Percentiles rank a stretch among this genome's conserved stretches.
Evolutionary conservation across 129 eudicot genomes (phyloP).

Genomic region (Escallonia rubra): DNA sequence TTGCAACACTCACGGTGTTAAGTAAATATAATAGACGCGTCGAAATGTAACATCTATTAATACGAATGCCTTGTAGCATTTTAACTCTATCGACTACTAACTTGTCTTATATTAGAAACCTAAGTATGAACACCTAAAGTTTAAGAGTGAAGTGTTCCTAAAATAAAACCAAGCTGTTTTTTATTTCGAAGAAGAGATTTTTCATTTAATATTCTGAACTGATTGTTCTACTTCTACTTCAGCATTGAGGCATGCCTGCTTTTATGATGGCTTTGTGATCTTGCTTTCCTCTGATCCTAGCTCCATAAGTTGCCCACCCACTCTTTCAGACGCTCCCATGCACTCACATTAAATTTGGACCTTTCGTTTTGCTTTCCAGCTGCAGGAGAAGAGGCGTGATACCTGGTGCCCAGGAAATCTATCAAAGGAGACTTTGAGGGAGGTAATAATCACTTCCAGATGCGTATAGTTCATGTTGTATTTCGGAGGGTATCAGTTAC

Average conservation of each 20-base stretch:
- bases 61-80: no score
- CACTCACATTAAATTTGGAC: slow-evolving; percentile 1
- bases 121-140: no score
- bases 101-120: no score
- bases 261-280: background rate
- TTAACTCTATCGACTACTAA: no score
- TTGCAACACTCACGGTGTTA: no score
- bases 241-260: background rate
- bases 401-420: slow-evolving; percentile 98
- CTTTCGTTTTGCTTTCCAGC: background rate
- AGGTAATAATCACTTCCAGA: slow-evolving; percentile 37
- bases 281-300: background rate
- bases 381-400: slow-evolving; percentile 86
- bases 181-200: no score
- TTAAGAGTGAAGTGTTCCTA: no score
- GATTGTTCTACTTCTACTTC: background rate
- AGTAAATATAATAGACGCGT: no score
- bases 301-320: background rate
- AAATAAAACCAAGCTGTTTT: no score
- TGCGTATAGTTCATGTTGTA: no score
- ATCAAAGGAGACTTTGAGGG: slow-evolving; percentile 34
- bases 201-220: background rate
- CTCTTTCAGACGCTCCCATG: background rate
- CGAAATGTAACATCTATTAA: no score
- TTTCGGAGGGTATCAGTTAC: no score